Evolutionary conservation across 2,329 filamentous ascomycete species (phyloP).

Genomic region (Septoria petroselini): DNA sequence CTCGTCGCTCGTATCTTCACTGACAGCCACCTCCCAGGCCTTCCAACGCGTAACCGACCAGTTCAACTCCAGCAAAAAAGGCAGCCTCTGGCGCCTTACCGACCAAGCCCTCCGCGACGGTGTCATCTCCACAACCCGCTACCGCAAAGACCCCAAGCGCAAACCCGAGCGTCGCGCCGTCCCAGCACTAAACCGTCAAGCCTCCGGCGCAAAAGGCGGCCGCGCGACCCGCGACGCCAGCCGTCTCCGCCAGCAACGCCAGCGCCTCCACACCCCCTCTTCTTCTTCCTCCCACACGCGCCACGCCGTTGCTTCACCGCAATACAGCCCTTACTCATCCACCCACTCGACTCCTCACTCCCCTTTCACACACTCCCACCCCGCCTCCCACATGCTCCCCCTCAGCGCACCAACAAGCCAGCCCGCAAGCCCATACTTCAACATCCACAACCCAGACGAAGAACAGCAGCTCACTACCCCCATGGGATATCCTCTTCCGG

Average conservation of each 20-base stretch:
- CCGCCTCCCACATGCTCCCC: background rate
- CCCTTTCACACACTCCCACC: constrained; percentile 3
- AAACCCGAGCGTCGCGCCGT: constrained; percentile 33
- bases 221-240: constrained; percentile 40
- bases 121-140: constrained; percentile 77
- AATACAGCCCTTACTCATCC: constrained; percentile 19
- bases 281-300: constrained; percentile 9
- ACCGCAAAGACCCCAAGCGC: constrained; percentile 49
- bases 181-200: constrained; percentile 43
- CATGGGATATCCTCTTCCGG: background rate
- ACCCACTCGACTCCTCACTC: constrained; percentile 15
- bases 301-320: constrained; percentile 10
- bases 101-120: constrained; percentile 65
- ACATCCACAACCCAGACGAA: constrained; percentile 9
- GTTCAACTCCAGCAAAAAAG: constrained; percentile 58
- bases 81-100: constrained; percentile 73
- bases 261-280: constrained; percentile 13
- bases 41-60: constrained; percentile 52
- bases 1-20: background rate
- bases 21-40: constrained; percentile 46
- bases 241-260: constrained; percentile 26
- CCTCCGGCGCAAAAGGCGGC: constrained; percentile 47
- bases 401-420: constrained; percentile 10
- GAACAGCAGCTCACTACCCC: constrained; percentile 6
- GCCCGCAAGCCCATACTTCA: constrained; percentile 17